Conservation (phyloP, 768 basidiomycete species). For the Vararia minispora region DNA sequence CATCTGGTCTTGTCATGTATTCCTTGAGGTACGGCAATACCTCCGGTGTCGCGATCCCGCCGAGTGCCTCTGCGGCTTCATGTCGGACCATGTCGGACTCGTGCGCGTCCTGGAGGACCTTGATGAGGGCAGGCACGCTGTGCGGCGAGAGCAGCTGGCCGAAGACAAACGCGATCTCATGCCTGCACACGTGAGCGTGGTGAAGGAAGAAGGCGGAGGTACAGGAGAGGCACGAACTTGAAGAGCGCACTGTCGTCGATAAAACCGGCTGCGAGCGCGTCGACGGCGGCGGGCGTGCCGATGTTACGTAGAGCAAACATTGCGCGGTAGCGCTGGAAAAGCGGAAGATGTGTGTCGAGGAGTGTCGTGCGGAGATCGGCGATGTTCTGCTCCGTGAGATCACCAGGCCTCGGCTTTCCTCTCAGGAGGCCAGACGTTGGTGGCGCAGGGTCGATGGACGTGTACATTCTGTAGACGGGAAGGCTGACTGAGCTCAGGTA, state of each 20-base stretch:
- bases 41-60: conserved; percentile 92
- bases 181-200: conserved; percentile 34
- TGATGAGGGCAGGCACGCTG: conserved; percentile 75
- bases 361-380: conserved; percentile 47
- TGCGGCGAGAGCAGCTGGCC: conserved; percentile 88
- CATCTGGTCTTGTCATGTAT: conserved; percentile 69
- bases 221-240: conserved; percentile 45
- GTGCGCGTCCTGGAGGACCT: conserved; percentile 54
- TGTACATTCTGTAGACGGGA: conserved; percentile 49
- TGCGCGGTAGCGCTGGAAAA: conserved; percentile 92
- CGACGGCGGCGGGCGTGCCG: conserved; percentile 73
- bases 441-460: conserved; percentile 86
- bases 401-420: conserved; percentile 40
- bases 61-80: conserved; percentile 96
- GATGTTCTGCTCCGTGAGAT: conserved; percentile 37
- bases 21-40: conserved; percentile 80
- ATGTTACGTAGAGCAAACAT: conserved; percentile 98
- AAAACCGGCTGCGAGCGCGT: conserved; percentile 88
- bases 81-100: conserved; percentile 98
- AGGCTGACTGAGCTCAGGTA: no score
- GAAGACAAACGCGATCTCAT: conserved; percentile 98
- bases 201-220: background rate
- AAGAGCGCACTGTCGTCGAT: conserved; percentile 82
- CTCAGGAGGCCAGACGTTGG: conserved; percentile 54
- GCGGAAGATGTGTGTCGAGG: conserved; percentile 51